A percentile compares a stretch with the other conserved stretches of the same genome.
Conservation (phyloP, 129 eudicot genomes). For the Lonicera japonica region DNA sequence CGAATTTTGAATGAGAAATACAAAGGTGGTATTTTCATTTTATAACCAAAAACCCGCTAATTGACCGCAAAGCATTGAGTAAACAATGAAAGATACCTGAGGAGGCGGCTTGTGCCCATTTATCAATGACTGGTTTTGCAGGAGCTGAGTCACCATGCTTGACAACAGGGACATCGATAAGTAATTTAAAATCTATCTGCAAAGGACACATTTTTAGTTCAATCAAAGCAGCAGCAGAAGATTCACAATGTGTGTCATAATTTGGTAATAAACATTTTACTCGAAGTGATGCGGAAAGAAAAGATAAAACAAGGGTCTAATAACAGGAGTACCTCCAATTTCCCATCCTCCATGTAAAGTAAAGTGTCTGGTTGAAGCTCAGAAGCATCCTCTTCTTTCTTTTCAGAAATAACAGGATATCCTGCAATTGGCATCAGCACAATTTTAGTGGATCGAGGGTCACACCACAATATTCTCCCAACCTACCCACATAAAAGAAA, state of each 20-base stretch:
- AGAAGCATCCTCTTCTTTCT: slow-evolving; percentile 43
- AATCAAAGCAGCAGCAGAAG: not conserved
- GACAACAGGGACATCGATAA: slow-evolving; percentile 56
- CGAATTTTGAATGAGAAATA: too few relatives aligned
- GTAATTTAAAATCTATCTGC: slow-evolving; percentile 75
- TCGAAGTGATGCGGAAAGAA: not conserved
- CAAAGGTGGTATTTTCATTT: too few relatives aligned
- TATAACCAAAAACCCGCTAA: too few relatives aligned
- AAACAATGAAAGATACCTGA: slow-evolving; percentile 31
- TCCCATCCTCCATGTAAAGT: slow-evolving; percentile 77
- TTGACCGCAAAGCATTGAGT: not conserved
- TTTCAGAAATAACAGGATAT: too few relatives aligned
- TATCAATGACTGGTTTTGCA: slow-evolving; percentile 16
- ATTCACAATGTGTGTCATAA: not conserved
- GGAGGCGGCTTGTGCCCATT: slow-evolving; percentile 24
- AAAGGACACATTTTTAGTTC: not conserved
- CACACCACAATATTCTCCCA: slow-evolving; percentile 47
- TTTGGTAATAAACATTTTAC: not conserved
- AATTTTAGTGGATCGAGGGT: slow-evolving; percentile 31
- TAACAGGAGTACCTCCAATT: slow-evolving; percentile 76
- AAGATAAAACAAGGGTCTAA: too few relatives aligned
- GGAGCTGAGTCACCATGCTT: slow-evolving; percentile 29
- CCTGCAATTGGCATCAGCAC: slow-evolving; percentile 54
- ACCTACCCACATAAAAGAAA: slow-evolving; percentile 30
- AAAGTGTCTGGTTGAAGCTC: slow-evolving; percentile 32